Conservation (phyloP, 2,329 filamentous ascomycete genomes). For the Metarhizium robertsii region DNA sequence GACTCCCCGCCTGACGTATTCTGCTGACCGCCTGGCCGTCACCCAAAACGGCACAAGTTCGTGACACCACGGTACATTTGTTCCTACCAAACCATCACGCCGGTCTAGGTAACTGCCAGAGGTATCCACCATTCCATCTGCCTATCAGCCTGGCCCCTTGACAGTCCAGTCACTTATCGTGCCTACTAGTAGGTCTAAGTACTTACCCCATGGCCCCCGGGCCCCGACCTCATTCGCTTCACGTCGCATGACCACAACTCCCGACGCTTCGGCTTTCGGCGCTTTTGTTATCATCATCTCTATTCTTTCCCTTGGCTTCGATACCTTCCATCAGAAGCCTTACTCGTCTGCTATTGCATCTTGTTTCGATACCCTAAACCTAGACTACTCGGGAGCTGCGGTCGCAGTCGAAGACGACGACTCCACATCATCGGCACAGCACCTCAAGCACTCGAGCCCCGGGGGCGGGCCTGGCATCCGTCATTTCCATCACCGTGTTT, state of each 20-base stretch:
- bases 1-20: conserved; percentile 1
- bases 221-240: conserved; percentile 4
- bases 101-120: background rate
- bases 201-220: background rate
- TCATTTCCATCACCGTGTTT: background rate
- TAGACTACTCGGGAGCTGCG: background rate
- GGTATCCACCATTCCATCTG: background rate
- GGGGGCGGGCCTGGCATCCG: background rate
- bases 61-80: background rate
- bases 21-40: conserved; percentile 1
- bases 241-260: conserved; percentile 4
- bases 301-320: background rate
- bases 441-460: background rate
- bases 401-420: background rate
- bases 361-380: background rate
- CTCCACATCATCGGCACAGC: background rate
- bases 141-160: background rate
- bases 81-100: background rate
- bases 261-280: background rate
- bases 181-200: background rate
- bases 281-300: background rate
- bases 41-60: background rate
- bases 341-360: background rate
- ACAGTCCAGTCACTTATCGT: background rate
- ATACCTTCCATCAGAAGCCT: background rate